These are phyloP conservation scores for Colletotrichum sp. DNA, from an alignment of 2,329 filamentous ascomycete species.

Conservation along the genomic window DNA sequence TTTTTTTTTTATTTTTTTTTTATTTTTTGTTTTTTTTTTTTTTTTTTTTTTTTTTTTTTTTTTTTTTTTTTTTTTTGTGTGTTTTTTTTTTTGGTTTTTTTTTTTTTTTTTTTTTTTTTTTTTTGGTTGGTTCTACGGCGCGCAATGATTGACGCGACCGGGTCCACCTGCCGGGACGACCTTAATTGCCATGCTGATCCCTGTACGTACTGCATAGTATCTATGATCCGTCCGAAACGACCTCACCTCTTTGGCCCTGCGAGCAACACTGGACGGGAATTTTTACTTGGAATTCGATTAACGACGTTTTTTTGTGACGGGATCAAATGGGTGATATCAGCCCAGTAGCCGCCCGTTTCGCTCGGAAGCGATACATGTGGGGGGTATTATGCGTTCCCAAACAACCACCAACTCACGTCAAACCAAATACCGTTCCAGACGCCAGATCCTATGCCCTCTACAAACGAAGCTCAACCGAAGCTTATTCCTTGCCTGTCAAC, in stretches of 20 bases:
- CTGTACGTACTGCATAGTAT: neutral
- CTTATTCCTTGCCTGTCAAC: constrained; percentile 35
- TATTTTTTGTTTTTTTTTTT: too few species aligned
- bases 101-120: too few species aligned
- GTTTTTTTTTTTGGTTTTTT: too few species aligned
- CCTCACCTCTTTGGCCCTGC: neutral
- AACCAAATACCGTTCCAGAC: constrained; percentile 15
- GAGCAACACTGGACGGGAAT: neutral
- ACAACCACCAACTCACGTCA: constrained; percentile 13
- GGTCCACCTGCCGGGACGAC: neutral
- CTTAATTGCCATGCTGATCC: neutral
- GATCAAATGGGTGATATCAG: neutral
- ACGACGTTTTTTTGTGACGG: neutral
- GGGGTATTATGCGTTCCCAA: constrained; percentile 20
- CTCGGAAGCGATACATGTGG: neutral
- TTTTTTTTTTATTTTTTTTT: too few species aligned
- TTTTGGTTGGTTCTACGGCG: neutral
- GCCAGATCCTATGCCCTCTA: constrained; percentile 12
- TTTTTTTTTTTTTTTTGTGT: too few species aligned
- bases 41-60: too few species aligned
- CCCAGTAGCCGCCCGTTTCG: neutral
- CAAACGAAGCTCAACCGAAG: neutral
- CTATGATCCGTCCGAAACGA: neutral
- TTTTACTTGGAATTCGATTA: neutral
- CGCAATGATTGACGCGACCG: constrained; percentile 5